Percentiles rank a stretch among this genome's conserved stretches.
phyloP scores from a whole-genome alignment of 2,329 filamentous ascomycete species.

The Nigrospora osmanthi region DNA sequence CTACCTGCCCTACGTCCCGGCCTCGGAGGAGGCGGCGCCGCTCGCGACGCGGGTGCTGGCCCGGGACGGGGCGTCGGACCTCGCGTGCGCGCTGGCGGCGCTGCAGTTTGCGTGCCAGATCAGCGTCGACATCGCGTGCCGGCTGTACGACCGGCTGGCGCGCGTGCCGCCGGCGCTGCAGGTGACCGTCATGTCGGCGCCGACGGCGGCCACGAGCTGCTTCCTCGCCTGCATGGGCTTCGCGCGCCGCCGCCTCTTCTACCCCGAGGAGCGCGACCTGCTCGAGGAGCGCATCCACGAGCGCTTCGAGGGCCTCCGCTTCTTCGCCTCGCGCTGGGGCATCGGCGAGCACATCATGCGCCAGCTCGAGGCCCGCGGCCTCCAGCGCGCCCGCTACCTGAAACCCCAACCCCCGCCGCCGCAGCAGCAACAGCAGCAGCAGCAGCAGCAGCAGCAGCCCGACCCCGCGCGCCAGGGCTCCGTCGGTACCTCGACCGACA shows the following conservation, averaged over 20 bases:
- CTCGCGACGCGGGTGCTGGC: not conserved
- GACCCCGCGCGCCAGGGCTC: no score
- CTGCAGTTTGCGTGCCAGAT: constrained; percentile 1
- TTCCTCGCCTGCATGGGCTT: not conserved
- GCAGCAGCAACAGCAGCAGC: no score
- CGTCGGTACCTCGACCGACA: no score
- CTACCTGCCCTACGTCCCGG: not conserved
- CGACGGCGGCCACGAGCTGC: not conserved
- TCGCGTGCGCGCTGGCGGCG: not conserved
- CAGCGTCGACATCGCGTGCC: constrained; percentile 1
- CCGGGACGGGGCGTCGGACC: not conserved
- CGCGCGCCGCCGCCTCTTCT: not conserved
- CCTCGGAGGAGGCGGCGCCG: not conserved
- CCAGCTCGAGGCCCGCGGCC: not conserved
- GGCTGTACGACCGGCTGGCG: not conserved
- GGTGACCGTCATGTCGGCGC: not conserved
- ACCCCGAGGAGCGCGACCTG: not conserved
- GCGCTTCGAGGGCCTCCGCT: not conserved
- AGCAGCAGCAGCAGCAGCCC: no score
- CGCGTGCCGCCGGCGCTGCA: not conserved
- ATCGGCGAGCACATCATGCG: constrained; percentile 1
- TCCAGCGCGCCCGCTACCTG: not conserved
- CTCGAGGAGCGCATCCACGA: not conserved
- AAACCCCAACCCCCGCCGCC: not conserved
- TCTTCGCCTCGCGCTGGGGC: not conserved